phyloP scores from a whole-genome alignment of 1,284 basidiomycete species.

The Trichosporon ovoides region DNA sequence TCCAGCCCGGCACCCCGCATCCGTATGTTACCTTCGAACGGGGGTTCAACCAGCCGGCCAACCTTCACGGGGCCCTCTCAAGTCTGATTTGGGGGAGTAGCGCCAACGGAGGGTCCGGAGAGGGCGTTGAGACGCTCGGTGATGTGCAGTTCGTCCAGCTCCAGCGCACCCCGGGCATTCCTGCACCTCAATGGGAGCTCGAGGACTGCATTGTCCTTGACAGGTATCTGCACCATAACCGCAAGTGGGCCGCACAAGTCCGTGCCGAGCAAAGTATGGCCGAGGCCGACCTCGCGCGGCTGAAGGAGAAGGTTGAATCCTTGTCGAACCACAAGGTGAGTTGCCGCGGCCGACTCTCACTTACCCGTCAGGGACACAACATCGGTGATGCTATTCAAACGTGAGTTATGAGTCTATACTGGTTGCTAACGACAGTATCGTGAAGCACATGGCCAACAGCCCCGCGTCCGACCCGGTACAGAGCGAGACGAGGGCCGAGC shows the following conservation, averaged over 20 bases:
- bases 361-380: slow-evolving; percentile 10
- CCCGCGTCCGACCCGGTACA: slow-evolving; percentile 18
- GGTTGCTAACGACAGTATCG: slow-evolving; percentile 19
- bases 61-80: slow-evolving; percentile 26
- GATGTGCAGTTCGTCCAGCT: slow-evolving; percentile 35
- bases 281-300: slow-evolving; percentile 27
- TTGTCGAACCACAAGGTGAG: slow-evolving; percentile 32
- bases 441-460: slow-evolving; percentile 22
- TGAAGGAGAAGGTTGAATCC: slow-evolving; percentile 32
- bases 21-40: slow-evolving; percentile 13
- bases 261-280: slow-evolving; percentile 34
- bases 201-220: slow-evolving; percentile 38
- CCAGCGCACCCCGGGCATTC: slow-evolving; percentile 20
- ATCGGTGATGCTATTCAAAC: slow-evolving; percentile 12
- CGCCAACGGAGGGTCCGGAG: slow-evolving; percentile 15
- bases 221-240: slow-evolving; percentile 35
- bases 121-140: slow-evolving; percentile 25
- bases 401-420: not conserved
- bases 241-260: slow-evolving; percentile 28
- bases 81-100: slow-evolving; percentile 27
- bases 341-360: not conserved
- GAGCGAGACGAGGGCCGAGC: slow-evolving; percentile 21
- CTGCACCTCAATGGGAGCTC: slow-evolving; percentile 32
- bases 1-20: slow-evolving; percentile 2
- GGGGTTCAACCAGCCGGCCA: slow-evolving; percentile 5